A percentile compares a stretch with the other conserved stretches of the same genome.
Conservation (phyloP, 179 eudicot genomes). For the Monotropa hypopitys region DNA sequence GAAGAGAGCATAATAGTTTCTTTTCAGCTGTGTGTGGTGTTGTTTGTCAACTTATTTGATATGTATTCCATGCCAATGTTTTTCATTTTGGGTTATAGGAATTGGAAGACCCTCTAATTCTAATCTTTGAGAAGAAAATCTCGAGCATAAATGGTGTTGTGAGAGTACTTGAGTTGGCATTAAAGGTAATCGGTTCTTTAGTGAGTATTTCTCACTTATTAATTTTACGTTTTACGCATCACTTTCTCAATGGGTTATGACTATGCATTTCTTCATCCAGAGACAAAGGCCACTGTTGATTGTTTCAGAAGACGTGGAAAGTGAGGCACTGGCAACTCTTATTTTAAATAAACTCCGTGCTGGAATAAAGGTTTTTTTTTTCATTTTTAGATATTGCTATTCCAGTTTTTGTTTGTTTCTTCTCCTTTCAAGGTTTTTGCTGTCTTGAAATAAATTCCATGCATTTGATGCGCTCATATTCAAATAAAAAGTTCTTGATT, state of each 20-base stretch:
- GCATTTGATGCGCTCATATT: not conserved
- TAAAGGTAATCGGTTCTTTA: slow-evolving; percentile 34
- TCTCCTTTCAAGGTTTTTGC: not conserved
- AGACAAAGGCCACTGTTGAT: slow-evolving; percentile 83
- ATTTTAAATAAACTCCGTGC: slow-evolving; percentile 87
- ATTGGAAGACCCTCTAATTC: slow-evolving; percentile 47
- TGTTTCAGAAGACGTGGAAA: slow-evolving; percentile 85
- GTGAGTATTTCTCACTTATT: not conserved
- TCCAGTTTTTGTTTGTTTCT: not conserved
- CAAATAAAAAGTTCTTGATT: not conserved
- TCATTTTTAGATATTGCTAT: not conserved
- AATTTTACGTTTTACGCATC: not conserved
- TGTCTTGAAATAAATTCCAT: too few species aligned
- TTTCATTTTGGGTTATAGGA: slow-evolving; percentile 19
- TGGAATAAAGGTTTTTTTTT: slow-evolving; percentile 61
- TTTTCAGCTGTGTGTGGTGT: not conserved
- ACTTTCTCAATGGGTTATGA: not conserved
- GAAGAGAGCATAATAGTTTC: not conserved
- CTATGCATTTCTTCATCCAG: slow-evolving; percentile 24
- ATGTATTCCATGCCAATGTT: not conserved
- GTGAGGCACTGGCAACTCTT: slow-evolving; percentile 90
- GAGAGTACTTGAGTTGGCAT: slow-evolving; percentile 44
- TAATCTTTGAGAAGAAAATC: slow-evolving; percentile 54
- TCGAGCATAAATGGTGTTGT: slow-evolving; percentile 42
- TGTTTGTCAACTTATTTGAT: not conserved